Base-by-base conservation (phyloP, 2,329 filamentous ascomycete species). In the Beauveria asiatica region DNA sequence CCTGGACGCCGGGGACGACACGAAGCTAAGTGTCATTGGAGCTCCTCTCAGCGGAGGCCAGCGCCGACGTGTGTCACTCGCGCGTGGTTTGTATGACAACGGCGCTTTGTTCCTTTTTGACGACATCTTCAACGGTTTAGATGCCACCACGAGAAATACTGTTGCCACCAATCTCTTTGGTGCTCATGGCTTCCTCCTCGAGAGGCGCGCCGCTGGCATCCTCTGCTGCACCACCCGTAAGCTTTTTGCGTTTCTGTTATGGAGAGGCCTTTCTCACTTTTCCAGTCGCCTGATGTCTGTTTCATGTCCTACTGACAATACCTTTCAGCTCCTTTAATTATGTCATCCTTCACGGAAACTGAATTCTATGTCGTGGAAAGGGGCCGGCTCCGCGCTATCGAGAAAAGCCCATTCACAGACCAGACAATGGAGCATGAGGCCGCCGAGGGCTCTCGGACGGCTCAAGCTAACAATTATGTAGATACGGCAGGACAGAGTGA, bases 41-140 rank as follows among this genome's bases (percentile, higher is more conserved):
- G 37, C 56, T 25, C 56, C 56, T 27, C 56, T 58, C 23, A 58
- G 56, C 10, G 56, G 56, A 27, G 56, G 56, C 17, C 56, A 58
- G 33, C 56, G 46, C 23, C 19, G 37, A 42, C 56, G 56, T 27
- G 56, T 58, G 11, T 37, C 56, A 27, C 23, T 51, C 6, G 56
- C 56, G 19, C 46, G 56, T 27, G 37, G 9, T 17, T 33, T 58
- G 19, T 58, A 50, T 37, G 33, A 51, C 3, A 10, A 19, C 23
- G 45, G 45, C 11, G 56, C 51, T 19, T 30, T 58, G 45, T 42
- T 58, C 16, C 1, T 51, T 13, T 37, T 58, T 17, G 56, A 58
- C 30, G 56, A 58, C 5, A 46, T 58, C 3, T 51, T 58, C 37
- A 51, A 30, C 37, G 56, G 56, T n/a, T 11, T 58, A 6, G 56